Evolutionary conservation across 2,329 filamentous ascomycete genomes (phyloP), one percentile per base, ranked within the genome.

Genomic region (Pseudohalonectria lignicola): DNA sequence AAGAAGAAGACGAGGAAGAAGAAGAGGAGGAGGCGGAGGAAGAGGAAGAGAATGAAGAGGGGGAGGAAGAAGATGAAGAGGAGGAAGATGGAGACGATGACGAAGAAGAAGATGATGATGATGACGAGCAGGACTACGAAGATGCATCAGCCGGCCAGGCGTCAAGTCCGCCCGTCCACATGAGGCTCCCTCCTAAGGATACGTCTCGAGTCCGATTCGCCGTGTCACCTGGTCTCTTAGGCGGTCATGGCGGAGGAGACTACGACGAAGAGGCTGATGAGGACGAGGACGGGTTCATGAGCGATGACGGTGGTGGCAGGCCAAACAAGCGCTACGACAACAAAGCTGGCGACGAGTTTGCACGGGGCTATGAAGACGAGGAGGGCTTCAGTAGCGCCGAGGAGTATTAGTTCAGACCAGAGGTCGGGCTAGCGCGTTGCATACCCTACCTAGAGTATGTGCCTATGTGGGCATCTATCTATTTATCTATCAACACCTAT

Each of bases 1-100:
- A 32, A 1, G 42, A 40, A 1, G 43, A 37, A 4, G 37, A 45
- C 3, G 41, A 44, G 2, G 43, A 45, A 1, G 39, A 43, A 7
- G 37, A 26, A 1, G 42, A 45, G 3, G 41, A 37, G 10, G 10
- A 30, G 13, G 35, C 35, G 4, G 40, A 41, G 2, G 41, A 38
- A 2, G 40, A 40, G 1, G 44, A 42, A 2, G 42, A 39, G 8
- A 37, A 42, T 5, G 39, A 26, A 3, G 40, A 37, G 2, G 40
- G 37, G 2, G 41, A 36, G 2, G 42, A 41, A 1, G 39, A 38
- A 3, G 43, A 36, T 11, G 37, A 26, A 2, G 19, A 35, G 2
- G 41, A 39, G 4, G 34, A 37, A 1, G 36, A 39, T 7, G 34
- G 31, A 1, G 43, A 38, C 3, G 39, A 44, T 4, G 39, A 36